phyloP scores from a whole-genome alignment of 1,284 basidiomycete genomes.

The Pascua guehoae region DNA sequence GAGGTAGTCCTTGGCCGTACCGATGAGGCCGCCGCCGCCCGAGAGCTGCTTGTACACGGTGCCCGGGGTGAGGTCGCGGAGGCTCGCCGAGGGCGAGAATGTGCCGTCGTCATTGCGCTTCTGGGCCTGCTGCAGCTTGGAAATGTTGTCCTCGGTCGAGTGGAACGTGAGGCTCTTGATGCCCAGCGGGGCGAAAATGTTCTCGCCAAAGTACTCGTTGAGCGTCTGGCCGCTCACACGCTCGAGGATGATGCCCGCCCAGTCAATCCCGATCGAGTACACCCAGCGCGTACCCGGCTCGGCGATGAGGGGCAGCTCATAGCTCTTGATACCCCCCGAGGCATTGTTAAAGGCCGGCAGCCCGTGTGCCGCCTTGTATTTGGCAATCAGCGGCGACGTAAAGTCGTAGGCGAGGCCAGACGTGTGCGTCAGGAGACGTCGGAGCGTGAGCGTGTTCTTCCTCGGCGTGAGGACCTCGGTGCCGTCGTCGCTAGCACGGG shows the following conservation, averaged over 20 bases:
- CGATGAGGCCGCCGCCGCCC: constrained; percentile 38
- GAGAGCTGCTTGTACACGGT: constrained; percentile 9
- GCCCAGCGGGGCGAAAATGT: constrained; percentile 39
- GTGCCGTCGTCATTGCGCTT: constrained; percentile 10
- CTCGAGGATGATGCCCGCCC: constrained; percentile 36
- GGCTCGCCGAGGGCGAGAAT: constrained; percentile 23
- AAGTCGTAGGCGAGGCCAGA: constrained; percentile 18
- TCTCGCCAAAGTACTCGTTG: constrained; percentile 35
- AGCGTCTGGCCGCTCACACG: constrained; percentile 33
- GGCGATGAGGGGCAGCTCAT: constrained; percentile 25
- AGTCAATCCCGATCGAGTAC: constrained; percentile 42
- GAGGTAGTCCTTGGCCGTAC: constrained; percentile 33
- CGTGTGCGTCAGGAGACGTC: constrained; percentile 39
- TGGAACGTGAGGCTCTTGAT: constrained; percentile 31
- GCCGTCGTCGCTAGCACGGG: constrained; percentile 3
- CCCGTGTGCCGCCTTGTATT: constrained; percentile 2
- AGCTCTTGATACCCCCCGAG: constrained; percentile 10
- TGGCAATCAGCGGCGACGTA: background rate
- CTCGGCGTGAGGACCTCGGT: constrained; percentile 1
- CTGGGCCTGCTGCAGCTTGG: constrained; percentile 15
- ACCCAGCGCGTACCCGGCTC: constrained; percentile 35
- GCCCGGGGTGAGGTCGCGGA: constrained; percentile 14
- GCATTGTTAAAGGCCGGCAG: constrained; percentile 8
- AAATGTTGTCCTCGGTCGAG: constrained; percentile 24
- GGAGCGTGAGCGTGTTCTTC: constrained; percentile 31